These are phyloP conservation scores for Trichophyton schoenleinii DNA, from an alignment of 2,329 filamentous ascomycete genomes.

Conservation along the genomic window DNA sequence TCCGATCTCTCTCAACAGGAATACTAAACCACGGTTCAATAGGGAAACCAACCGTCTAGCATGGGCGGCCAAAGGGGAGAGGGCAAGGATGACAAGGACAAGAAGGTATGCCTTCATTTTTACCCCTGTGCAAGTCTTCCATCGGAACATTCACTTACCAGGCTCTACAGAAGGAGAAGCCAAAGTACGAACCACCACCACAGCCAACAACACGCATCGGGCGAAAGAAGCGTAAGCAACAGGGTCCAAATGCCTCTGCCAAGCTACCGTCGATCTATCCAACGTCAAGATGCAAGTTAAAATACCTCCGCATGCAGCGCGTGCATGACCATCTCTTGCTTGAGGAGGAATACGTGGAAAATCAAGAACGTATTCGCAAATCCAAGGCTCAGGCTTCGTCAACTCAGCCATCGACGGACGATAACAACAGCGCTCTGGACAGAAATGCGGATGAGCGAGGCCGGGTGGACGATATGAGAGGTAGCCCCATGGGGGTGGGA, in stretches of 20 bases:
- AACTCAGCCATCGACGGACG: slow-evolving; percentile 44
- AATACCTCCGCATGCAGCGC: slow-evolving; percentile 93
- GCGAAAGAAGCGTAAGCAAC: slow-evolving; percentile 95
- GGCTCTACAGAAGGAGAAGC: slow-evolving; percentile 82
- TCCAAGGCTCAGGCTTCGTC: slow-evolving; percentile 60
- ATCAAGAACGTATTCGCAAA: slow-evolving; percentile 90
- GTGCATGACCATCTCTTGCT: slow-evolving; percentile 94
- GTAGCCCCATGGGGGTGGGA: slow-evolving; percentile 95
- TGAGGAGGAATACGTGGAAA: slow-evolving; percentile 98
- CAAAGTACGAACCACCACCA: slow-evolving; percentile 98
- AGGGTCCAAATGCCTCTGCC: slow-evolving; percentile 82
- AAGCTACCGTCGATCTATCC: slow-evolving; percentile 92
- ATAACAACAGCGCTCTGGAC: slow-evolving; percentile 66
- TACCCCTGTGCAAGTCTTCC: background rate
- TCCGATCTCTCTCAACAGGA: slow-evolving; percentile 6
- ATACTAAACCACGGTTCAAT: slow-evolving; percentile 16
- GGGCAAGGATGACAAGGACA: slow-evolving; percentile 75
- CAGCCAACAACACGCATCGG: slow-evolving; percentile 93
- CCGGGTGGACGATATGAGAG: slow-evolving; percentile 94
- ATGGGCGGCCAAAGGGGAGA: slow-evolving; percentile 64
- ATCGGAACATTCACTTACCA: slow-evolving; percentile 13
- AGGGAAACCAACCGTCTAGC: slow-evolving; percentile 58
- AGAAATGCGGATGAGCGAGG: slow-evolving; percentile 88
- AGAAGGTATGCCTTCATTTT: slow-evolving; percentile 55
- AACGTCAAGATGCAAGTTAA: slow-evolving; percentile 92